These are phyloP conservation scores for Giardia duodenalis DNA, from an alignment of 208 protist species.

Conservation along the genomic window DNA sequence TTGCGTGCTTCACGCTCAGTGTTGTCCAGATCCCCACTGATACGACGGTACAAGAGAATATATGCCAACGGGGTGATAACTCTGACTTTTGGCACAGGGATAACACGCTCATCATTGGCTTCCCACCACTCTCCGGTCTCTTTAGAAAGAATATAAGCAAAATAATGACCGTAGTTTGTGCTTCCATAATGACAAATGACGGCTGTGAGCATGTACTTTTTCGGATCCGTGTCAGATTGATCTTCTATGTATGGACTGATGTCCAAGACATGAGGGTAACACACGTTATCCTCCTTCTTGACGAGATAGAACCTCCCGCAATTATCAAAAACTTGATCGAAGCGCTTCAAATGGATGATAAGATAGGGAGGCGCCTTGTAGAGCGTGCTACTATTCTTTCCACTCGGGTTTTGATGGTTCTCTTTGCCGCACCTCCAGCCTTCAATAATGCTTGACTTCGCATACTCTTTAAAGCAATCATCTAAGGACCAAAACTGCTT, in stretches of 20 bases:
- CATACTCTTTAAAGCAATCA: background rate
- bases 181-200: background rate
- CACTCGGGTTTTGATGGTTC: background rate
- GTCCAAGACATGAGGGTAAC: background rate
- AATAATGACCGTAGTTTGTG: background rate
- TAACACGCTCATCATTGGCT: background rate
- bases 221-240: too few species aligned
- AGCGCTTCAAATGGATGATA: background rate
- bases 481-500: too few species aligned
- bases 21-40: too few species aligned
- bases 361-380: background rate
- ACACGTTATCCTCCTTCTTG: background rate
- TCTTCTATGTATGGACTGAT: background rate
- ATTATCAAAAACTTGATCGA: background rate
- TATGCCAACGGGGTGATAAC: background rate
- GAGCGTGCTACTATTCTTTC: background rate
- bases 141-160: background rate
- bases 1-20: too few species aligned
- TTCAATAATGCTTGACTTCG: background rate
- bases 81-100: background rate
- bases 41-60: background rate
- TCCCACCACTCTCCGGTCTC: background rate
- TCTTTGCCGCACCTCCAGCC: background rate
- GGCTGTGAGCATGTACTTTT: background rate
- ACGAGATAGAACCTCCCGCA: background rate